Base-by-base conservation (phyloP, 345 rosid genomes). In the Populus euphratica region DNA sequence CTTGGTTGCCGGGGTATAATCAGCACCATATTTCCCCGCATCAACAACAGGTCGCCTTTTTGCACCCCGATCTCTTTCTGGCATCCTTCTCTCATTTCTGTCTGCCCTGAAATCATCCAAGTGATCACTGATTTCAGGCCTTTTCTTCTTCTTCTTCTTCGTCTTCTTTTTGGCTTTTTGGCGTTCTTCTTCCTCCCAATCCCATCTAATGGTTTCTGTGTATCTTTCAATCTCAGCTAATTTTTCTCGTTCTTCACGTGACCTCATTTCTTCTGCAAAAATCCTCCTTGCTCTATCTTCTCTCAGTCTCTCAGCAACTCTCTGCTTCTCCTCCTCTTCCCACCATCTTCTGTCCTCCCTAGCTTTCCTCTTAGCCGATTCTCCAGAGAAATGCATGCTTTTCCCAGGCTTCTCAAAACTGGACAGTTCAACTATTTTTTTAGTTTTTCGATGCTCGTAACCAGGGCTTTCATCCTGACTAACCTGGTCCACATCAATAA, bases 121-220 rank as follows among this genome's bases (percentile, higher is more conserved):
- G 81, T 84, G 92, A 56, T 87, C 93, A n/a, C 81, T 76, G 62
- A 84, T 54, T 76, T 89, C 93, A 4, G 88, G 87, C 77, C 76
- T 85, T 80, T 86, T 91, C 90, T 83, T 88, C 80, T 92, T 91
- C 87, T 90, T 94, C 78, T 91, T 91, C 78, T 25, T 25, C 0
- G 89, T 91, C 76, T 94, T 91, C 83, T 91, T 93, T 74, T 84
- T 89, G 23, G 98, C 97, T 80, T 88, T 95, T 75, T 84, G 90
- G 47, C 82, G 89, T 63, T 87, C 92, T 85, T 96, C 97, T 85
- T 93, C 99, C 78, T 91, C 96, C 77, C 93, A 87, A 75, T 91
- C 99, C 80, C 86, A 87, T 80, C 96, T 87, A 69, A 92, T 63
- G 49, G 89, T 85, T 83, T 86, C 97, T 84, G 91, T 89, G 27